Base-by-base conservation (phyloP, 2,329 filamentous ascomycete genomes). In the Dactylellina drechsleri region DNA sequence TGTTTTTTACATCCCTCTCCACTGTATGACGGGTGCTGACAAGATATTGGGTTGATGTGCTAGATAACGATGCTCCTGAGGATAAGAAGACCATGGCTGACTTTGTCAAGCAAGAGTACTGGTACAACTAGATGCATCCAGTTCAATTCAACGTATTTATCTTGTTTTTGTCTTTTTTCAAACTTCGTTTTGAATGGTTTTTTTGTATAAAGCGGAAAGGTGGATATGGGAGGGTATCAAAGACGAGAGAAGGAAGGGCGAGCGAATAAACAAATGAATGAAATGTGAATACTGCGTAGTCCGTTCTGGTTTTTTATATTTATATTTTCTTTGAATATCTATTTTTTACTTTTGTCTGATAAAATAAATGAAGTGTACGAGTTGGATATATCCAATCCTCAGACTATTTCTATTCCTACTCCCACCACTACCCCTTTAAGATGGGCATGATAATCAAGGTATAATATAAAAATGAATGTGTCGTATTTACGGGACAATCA, bases 81-180 rank as follows among this genome's bases (percentile, higher is more conserved):
- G 92, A 96, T 85, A 92, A 93, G 83, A 97, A 97, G 90, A 97
- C 92, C 80, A 94, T 98, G 83, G 92, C 92, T 84, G 92, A 99
- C 87, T 98, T 88, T 84, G 89, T 99, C 85, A 93, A 92, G 88
- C 92, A 93, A 76, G 89, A 97, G 83, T 99, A 98, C 88, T 89
- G 89, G 86, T 96, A 94, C 58, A 64, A 75, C 59, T 75, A 75
- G 41, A 49, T 10, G n/a, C 8, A 45, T 18, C 47, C 4, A 45
- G 36, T 52, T 16, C 4, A 47, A 23, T 23, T 15, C n/a, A 26
- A 43, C 4, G 2, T 20, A 52, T 23, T 53, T 36, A 54, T 36
- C 31, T 36, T 36, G 2, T 10, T 36, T 10, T 36, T 3, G 2
- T 62, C 49, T 28, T 58, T 49, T 16, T 71, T 43, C 15, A 1